Evolutionary conservation across 2,329 filamentous ascomycete genomes (phyloP).

Genomic region (Botryotinia convoluta): DNA sequence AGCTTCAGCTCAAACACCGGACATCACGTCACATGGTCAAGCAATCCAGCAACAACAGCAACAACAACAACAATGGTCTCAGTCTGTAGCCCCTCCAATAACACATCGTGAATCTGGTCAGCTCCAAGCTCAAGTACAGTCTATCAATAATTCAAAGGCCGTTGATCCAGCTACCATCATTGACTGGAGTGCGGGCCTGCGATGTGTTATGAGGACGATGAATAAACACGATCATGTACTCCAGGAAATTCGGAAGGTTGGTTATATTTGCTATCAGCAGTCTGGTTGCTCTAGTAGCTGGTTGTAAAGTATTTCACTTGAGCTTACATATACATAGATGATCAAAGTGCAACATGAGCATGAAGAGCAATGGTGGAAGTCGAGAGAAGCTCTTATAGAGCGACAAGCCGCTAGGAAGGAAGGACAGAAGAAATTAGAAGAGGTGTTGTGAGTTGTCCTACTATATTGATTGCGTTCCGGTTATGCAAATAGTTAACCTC

Average conservation of each 20-base stretch:
- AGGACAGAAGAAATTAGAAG: slow-evolving; percentile 53
- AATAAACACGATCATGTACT: slow-evolving; percentile 45
- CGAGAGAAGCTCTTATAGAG: slow-evolving; percentile 49
- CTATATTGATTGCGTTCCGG: neutral
- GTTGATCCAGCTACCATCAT: slow-evolving; percentile 48
- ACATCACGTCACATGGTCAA: slow-evolving; percentile 27
- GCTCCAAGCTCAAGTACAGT: neutral
- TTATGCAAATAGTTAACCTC: neutral
- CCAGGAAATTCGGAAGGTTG: slow-evolving; percentile 43
- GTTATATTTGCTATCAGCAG: neutral
- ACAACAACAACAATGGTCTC: slow-evolving; percentile 11
- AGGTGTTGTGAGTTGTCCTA: slow-evolving; percentile 48
- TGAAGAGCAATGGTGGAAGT: slow-evolving; percentile 59
- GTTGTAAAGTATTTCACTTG: neutral
- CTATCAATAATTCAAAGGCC: slow-evolving; percentile 22
- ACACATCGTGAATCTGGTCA: neutral
- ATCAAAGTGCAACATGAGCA: slow-evolving; percentile 62
- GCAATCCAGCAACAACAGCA: slow-evolving; percentile 32
- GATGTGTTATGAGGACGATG: slow-evolving; percentile 50
- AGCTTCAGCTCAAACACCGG: slow-evolving; percentile 38
- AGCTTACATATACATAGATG: slow-evolving; percentile 43
- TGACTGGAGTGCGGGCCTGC: slow-evolving; percentile 50
- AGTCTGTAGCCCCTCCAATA: neutral
- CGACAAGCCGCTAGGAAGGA: slow-evolving; percentile 51
- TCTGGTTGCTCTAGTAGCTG: neutral